These are phyloP conservation scores for Solanum gandarillasii DNA, from an alignment of 257 asterid genomes.

Conservation along the genomic window DNA sequence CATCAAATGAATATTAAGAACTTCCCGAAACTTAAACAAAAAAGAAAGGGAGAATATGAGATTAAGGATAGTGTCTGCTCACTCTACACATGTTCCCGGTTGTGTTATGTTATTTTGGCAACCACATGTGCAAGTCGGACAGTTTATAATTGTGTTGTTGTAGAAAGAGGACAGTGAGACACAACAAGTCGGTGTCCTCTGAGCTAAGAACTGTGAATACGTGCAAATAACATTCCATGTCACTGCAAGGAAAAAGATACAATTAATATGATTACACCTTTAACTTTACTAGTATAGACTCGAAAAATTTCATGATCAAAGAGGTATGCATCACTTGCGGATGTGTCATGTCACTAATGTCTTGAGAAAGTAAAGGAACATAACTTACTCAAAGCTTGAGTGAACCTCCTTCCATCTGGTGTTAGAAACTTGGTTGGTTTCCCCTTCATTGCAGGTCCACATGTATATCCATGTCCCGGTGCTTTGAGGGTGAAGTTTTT, in stretches of 20 bases:
- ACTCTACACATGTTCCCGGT: constrained; percentile 24
- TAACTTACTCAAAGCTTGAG: constrained; percentile 53
- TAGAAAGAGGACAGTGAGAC: constrained; percentile 49
- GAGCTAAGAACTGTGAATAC: constrained; percentile 41
- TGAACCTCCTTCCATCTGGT: constrained; percentile 33
- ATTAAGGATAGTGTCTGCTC: constrained; percentile 1
- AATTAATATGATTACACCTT: neutral
- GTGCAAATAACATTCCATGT: constrained; percentile 49
- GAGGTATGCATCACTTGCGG: neutral
- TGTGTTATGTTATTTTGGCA: constrained; percentile 16
- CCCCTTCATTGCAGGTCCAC: constrained; percentile 36
- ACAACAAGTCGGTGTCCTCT: constrained; percentile 31
- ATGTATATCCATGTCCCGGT: constrained; percentile 50
- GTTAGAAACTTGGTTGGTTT: constrained; percentile 21
- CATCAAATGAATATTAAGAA: neutral
- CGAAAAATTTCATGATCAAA: neutral
- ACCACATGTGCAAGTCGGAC: constrained; percentile 48
- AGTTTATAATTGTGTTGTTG: constrained; percentile 16
- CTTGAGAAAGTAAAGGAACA: neutral
- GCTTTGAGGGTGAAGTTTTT: constrained; percentile 33
- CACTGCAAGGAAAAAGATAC: constrained; percentile 22
- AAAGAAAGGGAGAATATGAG: neutral
- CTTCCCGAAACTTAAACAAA: neutral
- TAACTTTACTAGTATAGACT: neutral
- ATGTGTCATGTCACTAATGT: neutral